Conservation (phyloP, 768 basidiomycete genomes). For the Trametes gibbosa region DNA sequence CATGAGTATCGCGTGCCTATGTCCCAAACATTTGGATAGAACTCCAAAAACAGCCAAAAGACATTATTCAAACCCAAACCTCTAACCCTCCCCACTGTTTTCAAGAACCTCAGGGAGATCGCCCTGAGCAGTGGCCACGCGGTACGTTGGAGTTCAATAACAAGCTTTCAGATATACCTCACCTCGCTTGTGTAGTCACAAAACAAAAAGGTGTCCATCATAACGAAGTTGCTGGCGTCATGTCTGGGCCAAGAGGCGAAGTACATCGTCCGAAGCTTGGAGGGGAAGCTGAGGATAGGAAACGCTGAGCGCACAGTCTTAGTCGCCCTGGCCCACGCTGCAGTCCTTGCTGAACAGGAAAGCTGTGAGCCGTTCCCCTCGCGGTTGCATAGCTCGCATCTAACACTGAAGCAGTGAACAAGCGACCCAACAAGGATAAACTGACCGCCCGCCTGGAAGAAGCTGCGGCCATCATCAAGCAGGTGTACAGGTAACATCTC, state of each 20-base stretch:
- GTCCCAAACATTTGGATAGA: conserved; percentile 44
- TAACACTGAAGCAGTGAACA: conserved; percentile 46
- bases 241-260: conserved; percentile 93
- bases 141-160: conserved; percentile 40
- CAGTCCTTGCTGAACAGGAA: conserved; percentile 78
- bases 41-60: conserved; percentile 90
- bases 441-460: conserved; percentile 72
- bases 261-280: conserved; percentile 91
- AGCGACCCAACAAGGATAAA: conserved; percentile 74
- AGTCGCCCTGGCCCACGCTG: conserved; percentile 90
- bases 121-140: conserved; percentile 82
- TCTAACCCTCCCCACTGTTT: conserved; percentile 85
- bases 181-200: conserved; percentile 63
- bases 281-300: conserved; percentile 96
- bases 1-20: not conserved
- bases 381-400: not conserved
- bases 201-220: conserved; percentile 91
- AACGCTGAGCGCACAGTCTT: conserved; percentile 96
- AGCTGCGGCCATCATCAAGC: conserved; percentile 74
- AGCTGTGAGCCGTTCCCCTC: conserved; percentile 36
- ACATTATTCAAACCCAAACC: conserved; percentile 93
- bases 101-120: conserved; percentile 87
- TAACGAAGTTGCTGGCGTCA: conserved; percentile 89
- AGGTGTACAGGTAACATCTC: conserved; percentile 79
- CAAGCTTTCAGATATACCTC: not conserved